Conservation (phyloP, 345 rosid genomes). For the Salix caprea region DNA sequence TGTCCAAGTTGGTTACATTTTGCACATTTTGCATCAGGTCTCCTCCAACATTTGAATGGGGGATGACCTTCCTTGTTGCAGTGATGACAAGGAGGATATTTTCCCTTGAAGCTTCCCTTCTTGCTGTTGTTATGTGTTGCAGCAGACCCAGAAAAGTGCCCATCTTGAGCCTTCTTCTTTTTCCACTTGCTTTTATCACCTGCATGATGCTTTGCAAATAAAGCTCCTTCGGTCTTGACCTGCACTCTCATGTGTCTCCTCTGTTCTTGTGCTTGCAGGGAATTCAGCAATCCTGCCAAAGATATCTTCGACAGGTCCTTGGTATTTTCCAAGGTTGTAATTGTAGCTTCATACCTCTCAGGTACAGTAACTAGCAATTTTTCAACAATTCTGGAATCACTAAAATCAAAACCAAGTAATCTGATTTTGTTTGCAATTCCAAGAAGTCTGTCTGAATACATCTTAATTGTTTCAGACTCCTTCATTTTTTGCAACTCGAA, state of each 20-base stretch:
- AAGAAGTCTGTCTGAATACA: not conserved
- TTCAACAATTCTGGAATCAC: not conserved
- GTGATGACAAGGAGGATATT: not conserved
- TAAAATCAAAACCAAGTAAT: not conserved
- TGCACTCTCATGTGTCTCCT: not conserved
- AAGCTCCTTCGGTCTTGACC: not conserved
- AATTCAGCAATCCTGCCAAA: not conserved
- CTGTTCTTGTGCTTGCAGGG: not conserved
- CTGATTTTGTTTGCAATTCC: not conserved
- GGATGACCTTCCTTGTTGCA: not conserved
- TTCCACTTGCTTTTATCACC: not conserved
- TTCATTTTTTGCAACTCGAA: not conserved
- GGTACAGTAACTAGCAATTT: not conserved
- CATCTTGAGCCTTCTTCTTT: not conserved
- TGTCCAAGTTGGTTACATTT: not conserved
- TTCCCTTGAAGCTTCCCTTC: no score
- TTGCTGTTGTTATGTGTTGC: not conserved
- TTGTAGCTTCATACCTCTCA: not conserved
- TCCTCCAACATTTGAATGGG: not conserved
- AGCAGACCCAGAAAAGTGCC: not conserved
- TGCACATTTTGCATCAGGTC: not conserved
- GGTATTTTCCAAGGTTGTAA: not conserved
- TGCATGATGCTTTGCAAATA: no score
- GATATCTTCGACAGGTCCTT: not conserved
- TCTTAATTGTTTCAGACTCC: not conserved